A percentile compares a stretch with the other conserved stretches of the same genome.
phyloP scores from a whole-genome alignment of 2,329 filamentous ascomycete species.

The Fusarium sp. region DNA sequence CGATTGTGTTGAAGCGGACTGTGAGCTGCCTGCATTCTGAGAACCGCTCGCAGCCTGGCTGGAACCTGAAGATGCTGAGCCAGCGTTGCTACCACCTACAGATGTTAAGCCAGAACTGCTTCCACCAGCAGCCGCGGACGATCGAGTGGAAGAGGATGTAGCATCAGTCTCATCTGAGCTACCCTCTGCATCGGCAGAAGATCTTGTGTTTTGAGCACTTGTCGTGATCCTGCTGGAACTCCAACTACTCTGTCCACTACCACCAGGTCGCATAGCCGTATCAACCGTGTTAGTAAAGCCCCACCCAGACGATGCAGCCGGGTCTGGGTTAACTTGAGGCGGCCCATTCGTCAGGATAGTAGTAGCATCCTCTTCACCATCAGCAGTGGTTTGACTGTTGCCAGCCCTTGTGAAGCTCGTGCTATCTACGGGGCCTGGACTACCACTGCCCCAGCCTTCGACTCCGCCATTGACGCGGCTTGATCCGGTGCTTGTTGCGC shows the following conservation, averaged over 20 bases:
- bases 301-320: not conserved
- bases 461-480: not conserved
- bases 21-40: not conserved
- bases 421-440: fast-evolving
- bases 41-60: not conserved
- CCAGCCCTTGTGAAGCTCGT: not conserved
- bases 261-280: not conserved
- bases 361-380: not conserved
- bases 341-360: fast-evolving
- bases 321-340: not conserved
- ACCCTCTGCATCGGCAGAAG: not conserved
- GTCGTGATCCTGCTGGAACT: not conserved
- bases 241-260: not conserved
- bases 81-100: not conserved
- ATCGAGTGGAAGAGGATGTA: not conserved
- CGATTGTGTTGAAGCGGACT: not conserved
- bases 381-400: not conserved
- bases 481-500: not conserved
- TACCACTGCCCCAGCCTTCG: not conserved
- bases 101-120: not conserved
- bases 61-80: not conserved
- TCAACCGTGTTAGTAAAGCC: not conserved
- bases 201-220: fast-evolving
- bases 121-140: not conserved
- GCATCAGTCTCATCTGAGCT: not conserved